Evolutionary conservation across 2,329 filamentous ascomycete genomes (phyloP).

Genomic region (Diaporthe sp.): DNA sequence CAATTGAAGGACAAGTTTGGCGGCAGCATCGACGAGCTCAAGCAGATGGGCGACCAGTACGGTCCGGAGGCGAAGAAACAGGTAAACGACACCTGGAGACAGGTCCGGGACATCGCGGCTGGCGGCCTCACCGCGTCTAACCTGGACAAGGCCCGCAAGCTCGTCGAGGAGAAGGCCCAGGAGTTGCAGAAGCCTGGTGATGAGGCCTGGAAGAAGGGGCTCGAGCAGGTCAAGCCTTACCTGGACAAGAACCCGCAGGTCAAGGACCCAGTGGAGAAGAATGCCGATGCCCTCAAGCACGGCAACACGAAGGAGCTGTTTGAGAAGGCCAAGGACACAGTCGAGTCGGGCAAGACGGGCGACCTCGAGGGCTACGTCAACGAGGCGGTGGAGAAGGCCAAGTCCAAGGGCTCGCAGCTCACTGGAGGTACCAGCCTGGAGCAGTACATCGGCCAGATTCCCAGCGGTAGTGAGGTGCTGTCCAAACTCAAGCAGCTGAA

Average conservation of each 20-base stretch:
- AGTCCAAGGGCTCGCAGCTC: slow-evolving; percentile 56
- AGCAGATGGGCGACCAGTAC: slow-evolving; percentile 75
- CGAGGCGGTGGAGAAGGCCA: slow-evolving; percentile 67
- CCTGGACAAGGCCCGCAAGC: slow-evolving; percentile 65
- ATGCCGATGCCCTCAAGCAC: slow-evolving; percentile 73
- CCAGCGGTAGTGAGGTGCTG: slow-evolving; percentile 71
- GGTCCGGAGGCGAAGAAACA: slow-evolving; percentile 83
- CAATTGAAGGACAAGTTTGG: slow-evolving; percentile 78
- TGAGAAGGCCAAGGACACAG: slow-evolving; percentile 69
- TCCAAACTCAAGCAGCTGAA: slow-evolving; percentile 73
- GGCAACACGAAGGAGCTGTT: slow-evolving; percentile 74
- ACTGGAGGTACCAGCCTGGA: slow-evolving; percentile 60
- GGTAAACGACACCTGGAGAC: slow-evolving; percentile 76
- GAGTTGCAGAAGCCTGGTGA: slow-evolving; percentile 75
- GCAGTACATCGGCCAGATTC: slow-evolving; percentile 73
- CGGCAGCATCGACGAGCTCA: slow-evolving; percentile 74
- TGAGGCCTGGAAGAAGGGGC: slow-evolving; percentile 76
- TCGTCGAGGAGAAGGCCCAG: slow-evolving; percentile 77
- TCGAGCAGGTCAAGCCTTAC: slow-evolving; percentile 77
- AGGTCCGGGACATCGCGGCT: slow-evolving; percentile 72
- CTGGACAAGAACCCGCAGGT: slow-evolving; percentile 82
- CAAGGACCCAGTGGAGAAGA: slow-evolving; percentile 78
- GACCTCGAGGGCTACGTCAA: slow-evolving; percentile 71
- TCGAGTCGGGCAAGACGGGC: slow-evolving; percentile 68
- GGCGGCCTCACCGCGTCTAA: slow-evolving; percentile 66